Conservation (phyloP, 2,329 filamentous ascomycete species). For the Claviceps citrina region DNA sequence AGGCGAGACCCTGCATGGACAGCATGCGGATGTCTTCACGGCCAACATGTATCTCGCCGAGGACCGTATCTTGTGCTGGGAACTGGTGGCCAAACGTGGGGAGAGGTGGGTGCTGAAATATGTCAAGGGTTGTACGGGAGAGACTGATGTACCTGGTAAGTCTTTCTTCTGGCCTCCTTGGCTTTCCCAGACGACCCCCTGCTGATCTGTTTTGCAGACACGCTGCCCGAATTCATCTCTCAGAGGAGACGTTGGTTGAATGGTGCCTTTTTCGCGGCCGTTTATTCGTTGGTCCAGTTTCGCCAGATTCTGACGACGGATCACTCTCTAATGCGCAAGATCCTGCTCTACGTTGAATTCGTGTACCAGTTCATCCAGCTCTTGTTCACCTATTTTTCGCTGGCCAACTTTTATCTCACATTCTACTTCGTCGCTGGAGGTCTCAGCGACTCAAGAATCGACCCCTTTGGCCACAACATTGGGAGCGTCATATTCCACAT, state of each 20-base stretch:
- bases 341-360: conserved; percentile 87
- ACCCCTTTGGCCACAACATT: conserved; percentile 83
- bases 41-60: conserved; percentile 92
- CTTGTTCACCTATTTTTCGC: conserved; percentile 91
- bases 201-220: conserved; percentile 39
- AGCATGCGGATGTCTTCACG: conserved; percentile 92
- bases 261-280: conserved; percentile 94
- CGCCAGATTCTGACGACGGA: conserved; percentile 86
- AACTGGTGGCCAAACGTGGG: conserved; percentile 84
- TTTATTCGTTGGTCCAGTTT: conserved; percentile 93
- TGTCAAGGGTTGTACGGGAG: conserved; percentile 88
- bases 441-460: conserved; percentile 59
- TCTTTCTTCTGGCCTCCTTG: conserved; percentile 7
- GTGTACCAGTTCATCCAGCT: conserved; percentile 87
- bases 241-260: conserved; percentile 95
- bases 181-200: neutral
- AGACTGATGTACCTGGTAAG: conserved; percentile 93
- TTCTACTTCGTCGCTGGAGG: conserved; percentile 97
- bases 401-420: conserved; percentile 96
- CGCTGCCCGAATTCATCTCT: conserved; percentile 91
- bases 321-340: conserved; percentile 76
- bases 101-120: conserved; percentile 98
- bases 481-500: conserved; percentile 75
- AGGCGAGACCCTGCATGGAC: conserved; percentile 89
- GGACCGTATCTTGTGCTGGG: conserved; percentile 83